A percentile compares a stretch with the other conserved stretches of the same genome.
Conservation (phyloP, 2,329 filamentous ascomycete genomes). For the Diplodia corticola region DNA sequence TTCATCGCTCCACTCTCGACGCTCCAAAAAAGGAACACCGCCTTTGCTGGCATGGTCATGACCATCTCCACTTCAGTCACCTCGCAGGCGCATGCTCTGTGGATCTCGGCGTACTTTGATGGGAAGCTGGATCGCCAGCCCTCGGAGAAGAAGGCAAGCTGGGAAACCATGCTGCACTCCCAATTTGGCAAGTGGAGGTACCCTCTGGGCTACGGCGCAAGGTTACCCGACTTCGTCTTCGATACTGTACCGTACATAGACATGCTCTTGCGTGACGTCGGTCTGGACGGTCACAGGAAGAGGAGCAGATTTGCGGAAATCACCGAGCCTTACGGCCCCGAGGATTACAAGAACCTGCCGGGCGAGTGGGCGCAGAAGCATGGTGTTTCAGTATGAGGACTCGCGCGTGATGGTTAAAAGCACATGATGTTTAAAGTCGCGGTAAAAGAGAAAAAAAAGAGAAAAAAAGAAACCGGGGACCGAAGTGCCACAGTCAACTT, state of each 20-base stretch:
- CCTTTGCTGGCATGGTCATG: conserved; percentile 42
- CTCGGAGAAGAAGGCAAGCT: conserved; percentile 25
- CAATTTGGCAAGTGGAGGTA: conserved; percentile 72
- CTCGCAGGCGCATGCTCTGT: conserved; percentile 45
- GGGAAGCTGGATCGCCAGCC: conserved; percentile 44
- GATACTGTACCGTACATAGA: conserved; percentile 75
- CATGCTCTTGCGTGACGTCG: conserved; percentile 65
- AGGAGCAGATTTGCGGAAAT: conserved; percentile 52
- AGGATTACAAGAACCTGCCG: conserved; percentile 58
- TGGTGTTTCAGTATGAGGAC: neutral
- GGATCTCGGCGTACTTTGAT: conserved; percentile 63
- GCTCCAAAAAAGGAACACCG: conserved; percentile 36
- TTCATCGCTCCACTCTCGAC: conserved; percentile 44
- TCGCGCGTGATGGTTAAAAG: neutral
- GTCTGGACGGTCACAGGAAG: conserved; percentile 59
- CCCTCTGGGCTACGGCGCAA: conserved; percentile 62
- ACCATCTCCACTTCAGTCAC: conserved; percentile 40
- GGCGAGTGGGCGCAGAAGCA: conserved; percentile 50
- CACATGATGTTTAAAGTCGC: neutral
- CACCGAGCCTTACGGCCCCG: conserved; percentile 58
- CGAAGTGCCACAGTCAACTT: neutral
- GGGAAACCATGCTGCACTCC: conserved; percentile 58
- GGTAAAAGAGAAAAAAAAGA: neutral
- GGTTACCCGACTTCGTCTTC: conserved; percentile 70
- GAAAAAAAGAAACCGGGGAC: neutral